Percentiles rank a stretch among this genome's conserved stretches.
Conservation (phyloP, 2,329 filamentous ascomycete species). For the Parastagonospora nodorum region DNA sequence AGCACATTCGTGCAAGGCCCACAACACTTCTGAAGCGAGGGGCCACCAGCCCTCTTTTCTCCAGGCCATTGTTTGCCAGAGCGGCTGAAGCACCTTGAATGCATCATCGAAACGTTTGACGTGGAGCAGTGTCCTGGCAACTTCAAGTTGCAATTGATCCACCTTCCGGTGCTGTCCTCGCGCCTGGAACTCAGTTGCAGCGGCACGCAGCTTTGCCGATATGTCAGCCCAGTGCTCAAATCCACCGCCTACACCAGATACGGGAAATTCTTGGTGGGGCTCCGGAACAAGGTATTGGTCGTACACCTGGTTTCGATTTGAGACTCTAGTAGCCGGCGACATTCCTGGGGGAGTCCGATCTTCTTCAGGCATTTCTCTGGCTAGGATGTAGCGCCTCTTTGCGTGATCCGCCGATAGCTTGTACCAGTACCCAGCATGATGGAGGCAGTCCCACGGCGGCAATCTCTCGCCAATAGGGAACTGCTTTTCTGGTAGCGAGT, state of each 20-base stretch:
- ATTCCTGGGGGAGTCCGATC: constrained; percentile 61
- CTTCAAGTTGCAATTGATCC: constrained; percentile 60
- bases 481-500: constrained; percentile 57
- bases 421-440: constrained; percentile 68
- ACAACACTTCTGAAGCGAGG: constrained; percentile 59
- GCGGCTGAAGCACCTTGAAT: constrained; percentile 54
- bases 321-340: constrained; percentile 60
- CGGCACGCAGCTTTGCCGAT: constrained; percentile 52
- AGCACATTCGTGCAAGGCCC: constrained; percentile 60
- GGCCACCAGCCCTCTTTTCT: constrained; percentile 64
- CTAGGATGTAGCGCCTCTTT: constrained; percentile 55
- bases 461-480: constrained; percentile 55
- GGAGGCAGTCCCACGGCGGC: constrained; percentile 63
- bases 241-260: constrained; percentile 47
- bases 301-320: constrained; percentile 59
- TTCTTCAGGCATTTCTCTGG: constrained; percentile 63
- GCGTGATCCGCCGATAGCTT: constrained; percentile 59
- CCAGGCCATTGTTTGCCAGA: constrained; percentile 65
- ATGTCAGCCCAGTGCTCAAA: constrained; percentile 60
- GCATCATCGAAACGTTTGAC: constrained; percentile 58
- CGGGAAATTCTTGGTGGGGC: constrained; percentile 60
- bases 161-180: constrained; percentile 60
- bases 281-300: constrained; percentile 66
- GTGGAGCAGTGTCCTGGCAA: constrained; percentile 60
- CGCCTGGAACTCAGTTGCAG: constrained; percentile 57